Evolutionary conservation across 768 basidiomycete genomes (phyloP), one percentile per base, ranked within the genome.

Genomic region (Mycena haematopus): DNA sequence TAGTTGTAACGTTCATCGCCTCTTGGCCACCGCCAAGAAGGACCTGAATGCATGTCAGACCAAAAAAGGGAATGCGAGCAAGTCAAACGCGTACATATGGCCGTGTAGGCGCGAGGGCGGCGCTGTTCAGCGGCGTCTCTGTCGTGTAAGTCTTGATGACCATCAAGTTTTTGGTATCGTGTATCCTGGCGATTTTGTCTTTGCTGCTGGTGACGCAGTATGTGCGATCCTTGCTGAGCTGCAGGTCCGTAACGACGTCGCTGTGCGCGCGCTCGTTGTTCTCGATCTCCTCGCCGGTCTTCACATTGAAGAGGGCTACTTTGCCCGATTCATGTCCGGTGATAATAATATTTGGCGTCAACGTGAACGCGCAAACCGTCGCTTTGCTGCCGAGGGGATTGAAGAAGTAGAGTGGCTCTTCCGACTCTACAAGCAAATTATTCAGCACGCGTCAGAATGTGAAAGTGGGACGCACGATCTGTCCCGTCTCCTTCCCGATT

Each of bases 321-420:
- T 96, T 98, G 19, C 97, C 97, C 45, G 93, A 94, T 78, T 98
- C 96, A 77, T 99, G 97, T 6, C 95, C 96, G 2, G 95, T 96
- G 62, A 99, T 80, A 75, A 99, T 89, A 65, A 90, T 75, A 42
- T 89, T 84, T 24, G 90, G 88, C 14, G 83, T 81, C 53, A 89
- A 84, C 5, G 93, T 91, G 76, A 97, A 99, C 6, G 93, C 89
- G 73, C 94, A 96, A 42, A 99, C 95, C 2, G 94, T 98, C n/a
- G 95, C 93, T 78, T 99, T 99, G 62, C 93, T 93, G 27, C 95
- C 96, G 62, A 93, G 80, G 14, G 95, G 92, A 75, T 91, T 84
- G 82, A 97, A 96, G 76, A 92, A 85, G 69, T 86, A 79, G 17
- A 80, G 70, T 0, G 95, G 94, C 65, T 93, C 91, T 71, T 75